Evolutionary conservation across 345 rosid genomes (phyloP), one percentile per base, ranked within the genome.

Genomic region (Gossypioides kirkii): DNA sequence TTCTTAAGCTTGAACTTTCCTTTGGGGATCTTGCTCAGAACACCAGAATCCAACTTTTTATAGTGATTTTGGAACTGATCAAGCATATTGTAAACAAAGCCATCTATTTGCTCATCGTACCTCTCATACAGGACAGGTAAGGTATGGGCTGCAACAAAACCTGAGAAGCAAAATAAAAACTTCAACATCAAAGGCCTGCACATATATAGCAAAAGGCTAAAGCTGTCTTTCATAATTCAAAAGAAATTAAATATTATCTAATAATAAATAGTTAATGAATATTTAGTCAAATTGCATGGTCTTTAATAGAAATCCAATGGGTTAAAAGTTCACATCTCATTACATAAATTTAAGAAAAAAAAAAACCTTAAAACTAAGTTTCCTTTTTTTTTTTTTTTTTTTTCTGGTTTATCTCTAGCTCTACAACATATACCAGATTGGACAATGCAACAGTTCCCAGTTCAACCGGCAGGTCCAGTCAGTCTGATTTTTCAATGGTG

Each of bases 131-230:
- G 82, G 58, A 90, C 92, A 4, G 99, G 99, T 83, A 96, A 45
- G 60, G 98, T 90, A 72, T 96, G 98, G 18, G 97, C 98, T 8
- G 86, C 98, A 59, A 93, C 90, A 70, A 96, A 91, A 73, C 98
- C 99, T 96, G 76, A 16, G 50, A 69, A 62, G 32, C n/a, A 68
- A 20, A 74, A 55, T 17, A 72, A 18, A 36, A 12, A 6, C 7
- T 49, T 46, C 10, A 22, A 13, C 10, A 41, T 59, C 23, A 66
- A 68, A 20, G 17, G 13, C 42, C 18, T 9, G 20, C 42, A 16
- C 41, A 23, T 3, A 46, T 26, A 14, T 42, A 46, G 17, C 70
- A 66, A 28, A 18, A 66, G 23, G 54, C 5, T 45, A 45, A 22
- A 22, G 28, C n/a, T 64, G 50, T 42, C 26, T 10, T 42, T 18